phyloP scores from a whole-genome alignment of 169 alveolate genomes.

The Cyclospora cayetanensis region DNA sequence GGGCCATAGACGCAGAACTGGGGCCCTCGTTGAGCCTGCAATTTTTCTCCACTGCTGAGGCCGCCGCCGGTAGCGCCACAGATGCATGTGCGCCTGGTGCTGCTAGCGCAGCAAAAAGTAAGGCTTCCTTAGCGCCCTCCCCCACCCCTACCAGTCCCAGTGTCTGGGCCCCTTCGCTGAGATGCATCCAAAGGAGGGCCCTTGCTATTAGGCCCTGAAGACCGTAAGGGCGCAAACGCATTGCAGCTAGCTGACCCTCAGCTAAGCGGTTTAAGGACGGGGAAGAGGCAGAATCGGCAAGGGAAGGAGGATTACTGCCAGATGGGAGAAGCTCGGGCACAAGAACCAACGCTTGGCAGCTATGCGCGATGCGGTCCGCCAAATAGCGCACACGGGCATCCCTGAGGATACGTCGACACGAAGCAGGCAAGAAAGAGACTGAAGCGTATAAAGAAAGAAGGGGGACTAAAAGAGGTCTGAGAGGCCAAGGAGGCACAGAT shows the following conservation, averaged over 20 bases:
- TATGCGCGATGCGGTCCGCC: conserved; percentile 1
- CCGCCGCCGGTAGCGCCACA: neutral
- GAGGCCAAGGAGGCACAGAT: no score
- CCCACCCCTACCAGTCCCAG: neutral
- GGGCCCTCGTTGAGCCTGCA: no score
- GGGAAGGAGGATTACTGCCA: no score
- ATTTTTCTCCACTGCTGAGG: no score
- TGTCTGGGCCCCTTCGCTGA: neutral
- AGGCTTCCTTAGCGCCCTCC: neutral
- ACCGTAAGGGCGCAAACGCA: neutral
- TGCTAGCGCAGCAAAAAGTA: neutral
- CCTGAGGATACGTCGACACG: neutral
- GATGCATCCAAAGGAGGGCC: neutral
- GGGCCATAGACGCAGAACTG: no score
- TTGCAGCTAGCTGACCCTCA: neutral
- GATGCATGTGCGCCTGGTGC: neutral
- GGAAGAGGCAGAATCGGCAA: neutral
- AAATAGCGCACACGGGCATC: conserved; percentile 6
- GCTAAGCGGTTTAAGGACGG: no score
- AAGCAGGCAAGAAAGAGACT: neutral
- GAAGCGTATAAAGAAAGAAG: neutral
- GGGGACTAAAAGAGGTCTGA: neutral
- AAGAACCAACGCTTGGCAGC: neutral
- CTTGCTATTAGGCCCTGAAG: neutral
- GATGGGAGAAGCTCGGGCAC: neutral